Percentiles rank a stretch among this genome's conserved stretches.
These are phyloP conservation scores for Russula ochroleuca DNA, from an alignment of 768 basidiomycete species.

Conservation along the genomic window DNA sequence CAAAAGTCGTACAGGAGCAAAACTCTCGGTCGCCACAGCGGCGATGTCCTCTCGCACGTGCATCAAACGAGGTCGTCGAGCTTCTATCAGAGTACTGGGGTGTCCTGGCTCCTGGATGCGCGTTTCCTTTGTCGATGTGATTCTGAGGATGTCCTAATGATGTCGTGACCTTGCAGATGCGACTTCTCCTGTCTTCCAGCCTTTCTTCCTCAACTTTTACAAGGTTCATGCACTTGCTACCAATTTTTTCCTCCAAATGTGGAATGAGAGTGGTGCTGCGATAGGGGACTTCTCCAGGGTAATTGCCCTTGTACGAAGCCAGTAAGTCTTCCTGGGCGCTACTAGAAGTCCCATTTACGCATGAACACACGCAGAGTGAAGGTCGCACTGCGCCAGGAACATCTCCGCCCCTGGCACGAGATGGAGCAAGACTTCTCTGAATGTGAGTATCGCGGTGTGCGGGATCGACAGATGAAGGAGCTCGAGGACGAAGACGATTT, in stretches of 20 bases:
- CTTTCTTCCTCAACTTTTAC: conserved; percentile 84
- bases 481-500: conserved; percentile 85
- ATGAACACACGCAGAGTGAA: conserved; percentile 51
- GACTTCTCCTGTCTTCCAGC: conserved; percentile 75
- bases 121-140: conserved; percentile 30
- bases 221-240: conserved; percentile 77
- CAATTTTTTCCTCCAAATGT: conserved; percentile 88
- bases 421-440: conserved; percentile 79
- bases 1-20: conserved; percentile 79
- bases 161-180: conserved; percentile 47
- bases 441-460: conserved; percentile 78
- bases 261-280: conserved; percentile 81
- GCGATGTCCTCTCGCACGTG: conserved; percentile 77
- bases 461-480: conserved; percentile 87
- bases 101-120: conserved; percentile 82
- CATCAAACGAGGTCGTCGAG: conserved; percentile 83
- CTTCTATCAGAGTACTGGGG: conserved; percentile 84
- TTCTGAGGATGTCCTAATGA: conserved; percentile 12
- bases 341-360: not conserved
- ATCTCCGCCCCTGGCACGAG: conserved; percentile 72
- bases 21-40: conserved; percentile 66
- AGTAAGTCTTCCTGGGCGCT: conserved; percentile 48
- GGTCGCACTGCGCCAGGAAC: conserved; percentile 70
- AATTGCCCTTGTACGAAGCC: conserved; percentile 72
- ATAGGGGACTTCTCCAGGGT: conserved; percentile 74